Evolutionary conservation across 208 protist genomes (phyloP).

Genomic region (Leishmania gerbilli): DNA sequence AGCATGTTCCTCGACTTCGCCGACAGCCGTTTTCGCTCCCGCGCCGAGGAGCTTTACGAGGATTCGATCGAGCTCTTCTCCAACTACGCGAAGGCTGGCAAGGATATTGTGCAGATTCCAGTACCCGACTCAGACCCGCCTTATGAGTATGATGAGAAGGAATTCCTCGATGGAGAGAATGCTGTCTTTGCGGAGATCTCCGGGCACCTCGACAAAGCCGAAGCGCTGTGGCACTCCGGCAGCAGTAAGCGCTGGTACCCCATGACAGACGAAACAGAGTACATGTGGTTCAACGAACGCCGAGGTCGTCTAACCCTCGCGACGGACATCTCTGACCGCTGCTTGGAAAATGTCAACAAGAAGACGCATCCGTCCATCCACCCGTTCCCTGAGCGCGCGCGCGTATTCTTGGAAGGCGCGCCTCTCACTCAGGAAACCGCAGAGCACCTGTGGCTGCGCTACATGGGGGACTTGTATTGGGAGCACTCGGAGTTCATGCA

Average conservation of each 20-base stretch:
- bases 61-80: constrained; percentile 86
- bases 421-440: constrained; percentile 90
- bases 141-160: constrained; percentile 89
- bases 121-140: constrained; percentile 80
- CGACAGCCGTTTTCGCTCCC: constrained; percentile 72
- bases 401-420: constrained; percentile 77
- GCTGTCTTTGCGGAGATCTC: constrained; percentile 77
- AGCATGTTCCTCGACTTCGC: constrained; percentile 75
- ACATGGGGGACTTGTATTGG: constrained; percentile 89
- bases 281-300: constrained; percentile 92
- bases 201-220: constrained; percentile 83
- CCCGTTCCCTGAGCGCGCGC: constrained; percentile 87
- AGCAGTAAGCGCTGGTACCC: constrained; percentile 87
- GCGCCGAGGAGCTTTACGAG: constrained; percentile 83
- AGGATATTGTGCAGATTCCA: constrained; percentile 84
- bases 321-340: constrained; percentile 84
- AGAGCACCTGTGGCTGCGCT: constrained; percentile 89
- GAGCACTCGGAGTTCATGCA: constrained; percentile 89
- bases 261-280: constrained; percentile 88
- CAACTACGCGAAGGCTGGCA: constrained; percentile 77
- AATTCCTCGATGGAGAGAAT: constrained; percentile 89
- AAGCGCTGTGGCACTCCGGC: constrained; percentile 84
- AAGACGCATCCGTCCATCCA: constrained; percentile 91
- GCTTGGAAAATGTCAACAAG: constrained; percentile 90
- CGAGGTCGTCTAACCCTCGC: constrained; percentile 81